phyloP scores from a whole-genome alignment of 140 eudicot species.

The Anethum foeniculum region DNA sequence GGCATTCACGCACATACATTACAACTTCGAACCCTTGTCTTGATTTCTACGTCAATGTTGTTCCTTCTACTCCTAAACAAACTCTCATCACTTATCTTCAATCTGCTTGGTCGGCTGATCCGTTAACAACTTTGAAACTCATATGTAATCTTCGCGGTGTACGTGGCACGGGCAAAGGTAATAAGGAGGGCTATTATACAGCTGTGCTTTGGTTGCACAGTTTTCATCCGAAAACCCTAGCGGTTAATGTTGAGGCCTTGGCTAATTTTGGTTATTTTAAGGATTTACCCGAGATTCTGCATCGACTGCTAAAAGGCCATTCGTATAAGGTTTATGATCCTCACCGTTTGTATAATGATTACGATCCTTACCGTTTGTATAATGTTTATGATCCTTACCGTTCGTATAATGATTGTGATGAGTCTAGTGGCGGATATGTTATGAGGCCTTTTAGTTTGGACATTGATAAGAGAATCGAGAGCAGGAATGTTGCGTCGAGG shows the following conservation, averaged over 20 bases:
- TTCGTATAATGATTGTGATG: neutral
- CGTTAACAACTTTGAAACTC: constrained; percentile 4
- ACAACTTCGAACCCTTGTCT: neutral
- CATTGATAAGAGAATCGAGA: neutral
- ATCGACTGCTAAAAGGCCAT: neutral
- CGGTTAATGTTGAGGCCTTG: neutral
- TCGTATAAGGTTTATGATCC: neutral
- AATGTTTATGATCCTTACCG: neutral
- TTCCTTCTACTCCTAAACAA: neutral
- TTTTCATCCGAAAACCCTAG: constrained; percentile 11
- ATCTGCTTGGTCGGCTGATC: neutral
- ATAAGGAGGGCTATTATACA: constrained; percentile 4
- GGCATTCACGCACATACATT: neutral
- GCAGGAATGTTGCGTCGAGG: neutral
- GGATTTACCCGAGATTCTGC: constrained; percentile 7
- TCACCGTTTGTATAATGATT: neutral
- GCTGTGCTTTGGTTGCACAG: constrained; percentile 8
- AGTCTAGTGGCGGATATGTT: neutral
- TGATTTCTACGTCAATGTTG: constrained; percentile 1
- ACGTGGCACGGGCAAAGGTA: constrained; percentile 7
- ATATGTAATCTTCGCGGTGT: constrained; percentile 10
- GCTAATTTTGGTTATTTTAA: constrained; percentile 3
- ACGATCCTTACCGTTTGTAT: neutral
- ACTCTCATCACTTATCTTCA: neutral
- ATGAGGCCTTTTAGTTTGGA: neutral